A percentile compares a stretch with the other conserved stretches of the same genome.
Conservation (phyloP, 306 rosid genomes). For the Vigna angularis region DNA sequence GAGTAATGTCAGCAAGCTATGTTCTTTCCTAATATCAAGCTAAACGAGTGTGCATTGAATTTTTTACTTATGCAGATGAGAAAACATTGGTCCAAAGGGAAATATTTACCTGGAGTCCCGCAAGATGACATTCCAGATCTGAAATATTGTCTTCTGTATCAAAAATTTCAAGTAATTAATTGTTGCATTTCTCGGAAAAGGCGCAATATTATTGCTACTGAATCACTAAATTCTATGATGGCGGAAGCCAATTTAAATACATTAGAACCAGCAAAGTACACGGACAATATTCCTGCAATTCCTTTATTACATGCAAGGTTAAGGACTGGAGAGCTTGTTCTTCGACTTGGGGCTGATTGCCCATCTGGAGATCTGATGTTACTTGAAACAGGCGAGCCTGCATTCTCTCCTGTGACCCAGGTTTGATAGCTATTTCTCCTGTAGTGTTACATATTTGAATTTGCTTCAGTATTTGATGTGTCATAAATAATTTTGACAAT, state of each 20-base stretch:
- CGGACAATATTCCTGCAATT: conserved; percentile 47
- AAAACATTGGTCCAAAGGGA: conserved; percentile 81
- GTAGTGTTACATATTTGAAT: conserved; percentile 14
- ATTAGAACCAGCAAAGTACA: conserved; percentile 45
- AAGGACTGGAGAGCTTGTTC: conserved; percentile 78
- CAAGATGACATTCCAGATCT: conserved; percentile 85
- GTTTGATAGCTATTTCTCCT: conserved; percentile 56
- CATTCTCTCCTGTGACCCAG: conserved; percentile 90
- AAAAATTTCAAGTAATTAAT: conserved; percentile 86
- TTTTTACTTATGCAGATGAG: conserved; percentile 66
- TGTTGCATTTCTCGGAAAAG: conserved; percentile 92
- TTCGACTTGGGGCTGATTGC: conserved; percentile 82
- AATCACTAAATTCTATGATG: conserved; percentile 71
- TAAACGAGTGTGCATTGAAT: conserved; percentile 29
- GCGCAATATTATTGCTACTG: conserved; percentile 67
- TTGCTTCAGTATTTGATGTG: conserved; percentile 43
- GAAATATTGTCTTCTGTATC: conserved; percentile 83
- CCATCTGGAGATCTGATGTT: conserved; percentile 63
- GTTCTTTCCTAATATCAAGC: conserved; percentile 35
- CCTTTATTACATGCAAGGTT: conserved; percentile 71
- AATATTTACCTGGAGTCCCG: conserved; percentile 76
- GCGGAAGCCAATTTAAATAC: conserved; percentile 61
- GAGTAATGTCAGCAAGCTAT: conserved; percentile 16
- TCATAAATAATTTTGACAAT: conserved; percentile 24
- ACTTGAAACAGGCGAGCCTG: conserved; percentile 94